These are phyloP conservation scores for Ustilago bromivora DNA, from an alignment of 1,284 basidiomycete genomes.

Conservation along the genomic window DNA sequence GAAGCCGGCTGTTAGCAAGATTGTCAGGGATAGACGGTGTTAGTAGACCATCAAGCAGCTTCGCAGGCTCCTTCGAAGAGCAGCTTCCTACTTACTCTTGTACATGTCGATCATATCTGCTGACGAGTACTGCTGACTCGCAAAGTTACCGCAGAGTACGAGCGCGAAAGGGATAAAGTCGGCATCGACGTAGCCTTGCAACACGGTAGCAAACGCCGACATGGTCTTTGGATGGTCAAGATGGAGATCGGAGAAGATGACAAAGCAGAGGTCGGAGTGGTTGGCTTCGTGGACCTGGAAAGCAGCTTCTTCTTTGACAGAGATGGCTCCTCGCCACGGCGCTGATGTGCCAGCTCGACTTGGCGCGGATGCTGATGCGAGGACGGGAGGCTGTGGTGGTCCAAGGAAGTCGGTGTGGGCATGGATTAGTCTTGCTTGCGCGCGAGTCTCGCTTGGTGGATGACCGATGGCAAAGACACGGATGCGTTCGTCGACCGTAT, in stretches of 20 bases:
- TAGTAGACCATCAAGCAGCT: neutral
- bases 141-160: constrained; percentile 93
- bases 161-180: constrained; percentile 86
- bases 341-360: constrained; percentile 6
- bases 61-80: too few relatives aligned
- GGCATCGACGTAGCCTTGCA: constrained; percentile 88
- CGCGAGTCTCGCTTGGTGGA: constrained; percentile 76
- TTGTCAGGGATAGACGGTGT: neutral
- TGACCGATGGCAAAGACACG: constrained; percentile 94
- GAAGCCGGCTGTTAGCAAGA: constrained; percentile 22
- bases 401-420: constrained; percentile 77
- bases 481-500: constrained; percentile 89
- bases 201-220: constrained; percentile 81
- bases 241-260: constrained; percentile 94
- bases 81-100: constrained; percentile 75
- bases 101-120: constrained; percentile 83
- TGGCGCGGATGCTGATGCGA: constrained; percentile 10
- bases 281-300: constrained; percentile 63
- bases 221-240: constrained; percentile 89
- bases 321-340: constrained; percentile 78
- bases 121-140: constrained; percentile 80
- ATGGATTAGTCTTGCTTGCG: constrained; percentile 45
- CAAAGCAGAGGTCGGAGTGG: constrained; percentile 77
- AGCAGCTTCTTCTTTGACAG: constrained; percentile 88
- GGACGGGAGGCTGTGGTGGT: constrained; percentile 70